Evolutionary conservation across 495 filamentous ascomycete genomes (phyloP).

Genomic region (Tirmania nivea): DNA sequence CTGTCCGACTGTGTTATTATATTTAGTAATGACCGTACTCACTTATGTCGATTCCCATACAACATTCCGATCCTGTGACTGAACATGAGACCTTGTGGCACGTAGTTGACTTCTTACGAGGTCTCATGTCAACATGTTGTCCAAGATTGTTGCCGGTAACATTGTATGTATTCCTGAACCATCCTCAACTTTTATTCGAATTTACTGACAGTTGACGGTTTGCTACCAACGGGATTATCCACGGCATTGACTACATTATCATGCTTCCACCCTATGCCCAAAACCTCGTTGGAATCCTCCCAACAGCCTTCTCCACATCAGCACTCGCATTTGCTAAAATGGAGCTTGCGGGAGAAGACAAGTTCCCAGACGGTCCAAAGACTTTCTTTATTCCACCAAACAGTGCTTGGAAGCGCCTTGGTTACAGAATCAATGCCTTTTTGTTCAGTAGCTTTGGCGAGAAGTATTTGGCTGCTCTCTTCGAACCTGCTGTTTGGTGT

Average conservation of each 20-base stretch:
- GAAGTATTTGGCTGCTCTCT: conserved; percentile 44
- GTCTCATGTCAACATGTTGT: too few relatives aligned
- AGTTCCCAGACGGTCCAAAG: not conserved
- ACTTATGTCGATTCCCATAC: too few relatives aligned
- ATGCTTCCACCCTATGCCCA: conserved; percentile 45
- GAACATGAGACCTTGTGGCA: too few relatives aligned
- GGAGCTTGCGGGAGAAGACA: conserved; percentile 27
- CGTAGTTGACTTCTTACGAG: too few relatives aligned
- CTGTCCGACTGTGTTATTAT: too few relatives aligned
- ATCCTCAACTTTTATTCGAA: too few relatives aligned
- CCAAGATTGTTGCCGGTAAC: too few relatives aligned
- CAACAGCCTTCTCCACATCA: conserved; percentile 54
- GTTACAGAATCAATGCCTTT: conserved; percentile 49
- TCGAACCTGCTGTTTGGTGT: too few relatives aligned
- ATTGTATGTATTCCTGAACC: too few relatives aligned
- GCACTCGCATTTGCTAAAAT: conserved; percentile 48
- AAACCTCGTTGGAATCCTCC: conserved; percentile 42
- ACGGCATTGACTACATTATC: conserved; percentile 49
- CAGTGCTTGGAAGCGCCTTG: conserved; percentile 48
- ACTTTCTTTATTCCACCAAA: conserved; percentile 63
- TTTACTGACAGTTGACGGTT: conserved; percentile 17
- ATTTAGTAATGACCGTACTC: too few relatives aligned
- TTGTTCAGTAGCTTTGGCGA: conserved; percentile 46
- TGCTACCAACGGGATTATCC: conserved; percentile 57
- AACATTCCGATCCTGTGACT: too few relatives aligned